phyloP scores from a whole-genome alignment of 805 yeast species.

The Cyberlindnera subsufficiens region DNA sequence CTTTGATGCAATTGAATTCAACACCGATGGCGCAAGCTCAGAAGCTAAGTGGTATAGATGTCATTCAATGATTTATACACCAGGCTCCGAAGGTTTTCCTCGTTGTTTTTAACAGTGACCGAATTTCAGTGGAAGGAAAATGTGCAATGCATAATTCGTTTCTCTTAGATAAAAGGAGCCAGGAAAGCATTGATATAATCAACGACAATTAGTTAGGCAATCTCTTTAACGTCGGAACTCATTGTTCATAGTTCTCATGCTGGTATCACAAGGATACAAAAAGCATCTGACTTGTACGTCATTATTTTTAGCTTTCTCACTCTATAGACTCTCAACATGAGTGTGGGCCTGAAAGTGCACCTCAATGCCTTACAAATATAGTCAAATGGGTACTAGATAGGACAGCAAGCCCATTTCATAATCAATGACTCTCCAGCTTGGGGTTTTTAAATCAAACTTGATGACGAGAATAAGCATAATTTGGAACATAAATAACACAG shows the following conservation, averaged over 20 bases:
- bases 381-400: conserved; percentile 7
- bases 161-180: conserved; percentile 1
- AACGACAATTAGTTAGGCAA: conserved; percentile 1
- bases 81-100: too few relatives aligned
- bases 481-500: conserved; percentile 13
- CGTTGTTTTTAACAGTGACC: conserved; percentile 5
- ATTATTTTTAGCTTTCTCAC: conserved; percentile 10
- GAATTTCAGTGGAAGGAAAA: conserved; percentile 8
- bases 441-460: conserved; percentile 13
- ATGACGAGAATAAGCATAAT: conserved; percentile 13
- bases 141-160: conserved; percentile 6
- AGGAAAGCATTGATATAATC: conserved; percentile 1
- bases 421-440: conserved; percentile 4
- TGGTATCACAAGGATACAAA: too few relatives aligned
- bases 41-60: too few relatives aligned
- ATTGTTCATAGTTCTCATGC: too few relatives aligned
- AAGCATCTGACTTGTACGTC: too few relatives aligned
- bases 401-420: conserved; percentile 6
- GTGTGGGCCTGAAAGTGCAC: conserved; percentile 10
- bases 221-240: too few relatives aligned
- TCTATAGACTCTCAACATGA: conserved; percentile 16
- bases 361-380: conserved; percentile 11
- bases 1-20: too few relatives aligned
- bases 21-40: too few relatives aligned
- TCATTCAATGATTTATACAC: too few relatives aligned